Percentiles rank a stretch among this genome's conserved stretches.
phyloP scores from a whole-genome alignment of 2,329 filamentous ascomycete genomes.

The Harringtonia lauricola region DNA sequence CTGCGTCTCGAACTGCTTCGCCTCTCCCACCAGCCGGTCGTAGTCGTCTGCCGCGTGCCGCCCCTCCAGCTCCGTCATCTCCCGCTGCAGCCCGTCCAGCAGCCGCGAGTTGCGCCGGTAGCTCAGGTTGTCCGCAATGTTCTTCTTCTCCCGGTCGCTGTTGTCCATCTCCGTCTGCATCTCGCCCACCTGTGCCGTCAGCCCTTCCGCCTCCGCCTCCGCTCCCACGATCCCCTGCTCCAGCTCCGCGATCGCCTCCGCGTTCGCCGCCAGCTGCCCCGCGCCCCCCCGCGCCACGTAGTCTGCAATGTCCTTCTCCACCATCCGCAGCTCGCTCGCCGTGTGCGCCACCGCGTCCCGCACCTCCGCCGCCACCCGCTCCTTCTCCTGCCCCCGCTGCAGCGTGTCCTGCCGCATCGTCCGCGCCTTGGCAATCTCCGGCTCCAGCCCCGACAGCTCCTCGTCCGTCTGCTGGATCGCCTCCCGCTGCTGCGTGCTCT shows the following conservation, averaged over 20 bases:
- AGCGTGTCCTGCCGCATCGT: constrained; percentile 67
- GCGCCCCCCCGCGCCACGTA: constrained; percentile 71
- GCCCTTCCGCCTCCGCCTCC: constrained; percentile 55
- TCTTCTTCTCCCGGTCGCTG: constrained; percentile 72
- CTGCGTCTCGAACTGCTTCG: constrained; percentile 52
- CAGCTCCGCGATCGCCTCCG: constrained; percentile 56
- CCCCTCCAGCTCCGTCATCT: constrained; percentile 64
- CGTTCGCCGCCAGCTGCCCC: constrained; percentile 56
- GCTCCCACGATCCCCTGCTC: constrained; percentile 53
- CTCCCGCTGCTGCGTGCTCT: constrained; percentile 58
- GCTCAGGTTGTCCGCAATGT: constrained; percentile 78
- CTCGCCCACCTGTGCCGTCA: constrained; percentile 63
- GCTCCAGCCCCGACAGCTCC: constrained; percentile 63
- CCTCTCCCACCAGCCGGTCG: constrained; percentile 60
- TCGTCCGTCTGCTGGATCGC: constrained; percentile 57
- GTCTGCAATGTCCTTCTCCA: constrained; percentile 66
- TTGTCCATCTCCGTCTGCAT: constrained; percentile 68
- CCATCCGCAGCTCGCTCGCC: constrained; percentile 63
- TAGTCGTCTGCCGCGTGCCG: constrained; percentile 79
- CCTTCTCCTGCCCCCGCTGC: constrained; percentile 58
- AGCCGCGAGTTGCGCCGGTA: constrained; percentile 67
- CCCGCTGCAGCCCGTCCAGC: constrained; percentile 53
- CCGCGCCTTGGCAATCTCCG: constrained; percentile 65
- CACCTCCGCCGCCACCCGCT: constrained; percentile 60
- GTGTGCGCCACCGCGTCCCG: constrained; percentile 63